phyloP scores from a whole-genome alignment of 345 rosid species.

The Salix udensis region DNA sequence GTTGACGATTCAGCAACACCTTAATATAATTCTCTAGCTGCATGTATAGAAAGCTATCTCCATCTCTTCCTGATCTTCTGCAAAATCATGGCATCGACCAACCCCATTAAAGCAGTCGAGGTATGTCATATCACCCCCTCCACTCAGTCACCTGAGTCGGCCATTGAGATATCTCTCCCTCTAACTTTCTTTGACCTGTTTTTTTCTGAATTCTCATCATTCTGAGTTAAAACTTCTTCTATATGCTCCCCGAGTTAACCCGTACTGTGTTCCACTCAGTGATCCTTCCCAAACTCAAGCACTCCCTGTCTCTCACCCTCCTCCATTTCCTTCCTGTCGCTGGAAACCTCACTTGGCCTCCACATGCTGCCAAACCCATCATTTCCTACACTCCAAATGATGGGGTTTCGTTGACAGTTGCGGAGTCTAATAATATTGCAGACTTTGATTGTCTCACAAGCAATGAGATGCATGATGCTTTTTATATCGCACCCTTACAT shows the following conservation, averaged over 20 bases:
- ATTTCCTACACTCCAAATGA: slow-evolving; percentile 8
- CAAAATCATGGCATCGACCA: background rate
- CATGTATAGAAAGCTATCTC: background rate
- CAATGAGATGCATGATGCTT: background rate
- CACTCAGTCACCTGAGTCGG: background rate
- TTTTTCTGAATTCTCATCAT: slow-evolving; percentile 6
- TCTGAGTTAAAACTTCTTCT: slow-evolving; percentile 17
- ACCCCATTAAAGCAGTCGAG: background rate
- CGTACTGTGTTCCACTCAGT: background rate
- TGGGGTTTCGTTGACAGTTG: slow-evolving; percentile 17
- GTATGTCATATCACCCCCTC: slow-evolving; percentile 1
- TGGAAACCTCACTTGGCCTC: slow-evolving; percentile 16
- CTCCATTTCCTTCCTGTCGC: slow-evolving; percentile 15
- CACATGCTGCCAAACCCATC: background rate
- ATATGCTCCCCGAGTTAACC: background rate
- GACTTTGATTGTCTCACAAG: slow-evolving; percentile 6
- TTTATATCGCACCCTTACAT: background rate
- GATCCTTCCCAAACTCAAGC: slow-evolving; percentile 7
- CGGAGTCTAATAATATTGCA: background rate
- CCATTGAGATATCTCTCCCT: slow-evolving; percentile 5
- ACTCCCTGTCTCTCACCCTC: slow-evolving; percentile 13
- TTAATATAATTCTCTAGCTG: no score
- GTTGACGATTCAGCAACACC: no score
- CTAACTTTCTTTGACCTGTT: slow-evolving; percentile 18
- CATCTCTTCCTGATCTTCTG: background rate